Evolutionary conservation across 768 basidiomycete genomes (phyloP).

Genomic region (Suillus decipiens): DNA sequence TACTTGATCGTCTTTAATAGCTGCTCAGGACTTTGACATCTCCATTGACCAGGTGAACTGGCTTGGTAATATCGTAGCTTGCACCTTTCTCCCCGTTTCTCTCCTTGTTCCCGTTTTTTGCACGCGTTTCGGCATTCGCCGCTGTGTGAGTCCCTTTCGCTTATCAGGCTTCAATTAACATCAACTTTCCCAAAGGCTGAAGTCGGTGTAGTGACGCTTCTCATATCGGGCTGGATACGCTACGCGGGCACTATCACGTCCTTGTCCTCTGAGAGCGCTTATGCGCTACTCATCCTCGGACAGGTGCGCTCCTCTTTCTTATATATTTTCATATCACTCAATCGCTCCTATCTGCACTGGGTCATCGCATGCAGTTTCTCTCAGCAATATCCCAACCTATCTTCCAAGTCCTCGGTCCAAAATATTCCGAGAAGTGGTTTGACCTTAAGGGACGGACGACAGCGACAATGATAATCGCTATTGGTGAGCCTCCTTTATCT

Average conservation of each 20-base stretch:
- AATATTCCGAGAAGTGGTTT: slow-evolving; percentile 86
- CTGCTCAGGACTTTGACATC: slow-evolving; percentile 63
- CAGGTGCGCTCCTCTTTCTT: slow-evolving; percentile 47
- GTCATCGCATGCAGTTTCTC: slow-evolving; percentile 46
- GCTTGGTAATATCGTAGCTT: slow-evolving; percentile 70
- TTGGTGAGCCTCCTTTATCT: slow-evolving; percentile 33
- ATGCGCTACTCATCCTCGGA: slow-evolving; percentile 67
- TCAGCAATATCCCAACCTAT: slow-evolving; percentile 67
- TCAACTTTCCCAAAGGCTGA: slow-evolving; percentile 49
- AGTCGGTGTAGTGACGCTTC: slow-evolving; percentile 51
- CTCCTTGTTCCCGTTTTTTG: slow-evolving; percentile 59
- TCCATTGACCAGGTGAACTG: slow-evolving; percentile 76
- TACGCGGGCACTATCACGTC: slow-evolving; percentile 65
- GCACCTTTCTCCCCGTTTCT: slow-evolving; percentile 64
- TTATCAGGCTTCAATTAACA: background rate
- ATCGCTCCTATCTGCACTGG: background rate
- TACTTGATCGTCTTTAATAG: slow-evolving; percentile 35
- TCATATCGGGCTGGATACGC: slow-evolving; percentile 75
- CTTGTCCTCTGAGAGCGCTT: slow-evolving; percentile 52
- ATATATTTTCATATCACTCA: background rate
- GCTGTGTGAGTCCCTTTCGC: slow-evolving; percentile 51
- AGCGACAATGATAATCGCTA: slow-evolving; percentile 63
- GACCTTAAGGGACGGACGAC: slow-evolving; percentile 75
- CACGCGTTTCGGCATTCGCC: slow-evolving; percentile 58
- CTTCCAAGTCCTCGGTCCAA: slow-evolving; percentile 78